A percentile compares a stretch with the other conserved stretches of the same genome.
Evolutionary conservation across 1,139 yeast species (phyloP).

Genomic region (Hanseniaspora gamundiae): DNA sequence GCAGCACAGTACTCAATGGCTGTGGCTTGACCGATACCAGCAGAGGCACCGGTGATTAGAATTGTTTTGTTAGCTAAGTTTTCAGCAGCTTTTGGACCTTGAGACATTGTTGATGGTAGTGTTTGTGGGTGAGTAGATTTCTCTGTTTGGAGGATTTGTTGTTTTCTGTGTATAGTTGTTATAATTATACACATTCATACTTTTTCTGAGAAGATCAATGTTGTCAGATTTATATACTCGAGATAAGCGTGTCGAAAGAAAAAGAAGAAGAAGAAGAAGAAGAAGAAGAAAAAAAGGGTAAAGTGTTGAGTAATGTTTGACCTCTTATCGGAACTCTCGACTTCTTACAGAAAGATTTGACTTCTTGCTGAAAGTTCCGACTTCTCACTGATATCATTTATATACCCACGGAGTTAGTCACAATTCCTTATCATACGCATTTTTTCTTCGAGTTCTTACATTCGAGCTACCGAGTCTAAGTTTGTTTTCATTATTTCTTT

Average conservation of each 20-base stretch:
- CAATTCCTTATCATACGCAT: no score
- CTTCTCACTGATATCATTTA: no score
- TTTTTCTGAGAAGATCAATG: no score
- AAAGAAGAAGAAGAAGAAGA: not conserved
- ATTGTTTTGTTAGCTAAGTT: slow-evolving; percentile 33
- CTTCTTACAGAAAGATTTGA: no score
- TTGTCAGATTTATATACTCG: not conserved
- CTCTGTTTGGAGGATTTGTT: not conserved
- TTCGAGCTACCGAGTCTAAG: no score
- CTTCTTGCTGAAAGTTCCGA: no score
- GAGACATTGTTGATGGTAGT: slow-evolving; percentile 25
- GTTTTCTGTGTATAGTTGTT: not conserved
- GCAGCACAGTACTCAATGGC: slow-evolving; percentile 63
- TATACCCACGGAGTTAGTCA: no score
- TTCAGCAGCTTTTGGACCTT: slow-evolving; percentile 29
- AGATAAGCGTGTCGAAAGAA: not conserved
- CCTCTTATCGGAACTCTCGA: no score
- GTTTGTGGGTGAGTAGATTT: not conserved
- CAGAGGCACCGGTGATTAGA: slow-evolving; percentile 34
- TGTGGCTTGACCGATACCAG: slow-evolving; percentile 64
- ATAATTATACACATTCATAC: not conserved
- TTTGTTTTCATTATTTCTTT: no score
- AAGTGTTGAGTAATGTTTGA: no score
- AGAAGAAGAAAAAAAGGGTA: not conserved
- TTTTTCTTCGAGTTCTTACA: no score